Evolutionary conservation across 2,329 filamentous ascomycete species (phyloP).

Genomic region (Calonectria henricotiae): DNA sequence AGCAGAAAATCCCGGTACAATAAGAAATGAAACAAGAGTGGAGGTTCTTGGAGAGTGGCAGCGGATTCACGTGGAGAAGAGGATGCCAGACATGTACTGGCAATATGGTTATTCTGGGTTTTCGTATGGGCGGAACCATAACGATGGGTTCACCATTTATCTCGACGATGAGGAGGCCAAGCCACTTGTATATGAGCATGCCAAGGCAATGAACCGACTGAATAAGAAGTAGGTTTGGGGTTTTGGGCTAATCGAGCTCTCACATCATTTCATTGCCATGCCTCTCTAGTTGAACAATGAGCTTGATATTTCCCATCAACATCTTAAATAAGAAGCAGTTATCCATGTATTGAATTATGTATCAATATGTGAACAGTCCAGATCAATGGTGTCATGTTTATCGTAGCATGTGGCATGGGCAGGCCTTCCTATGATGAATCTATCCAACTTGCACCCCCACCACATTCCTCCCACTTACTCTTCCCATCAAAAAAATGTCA

Average conservation of each 20-base stretch:
- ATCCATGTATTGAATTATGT: too few relatives aligned
- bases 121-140: constrained; percentile 70
- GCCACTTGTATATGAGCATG: constrained; percentile 63
- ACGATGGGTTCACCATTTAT: constrained; percentile 72
- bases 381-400: too few relatives aligned
- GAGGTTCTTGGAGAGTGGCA: constrained; percentile 69
- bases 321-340: too few relatives aligned
- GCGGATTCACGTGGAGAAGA: constrained; percentile 64
- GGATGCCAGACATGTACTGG: constrained; percentile 72
- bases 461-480: too few relatives aligned
- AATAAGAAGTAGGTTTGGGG: constrained; percentile 23
- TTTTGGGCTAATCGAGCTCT: not conserved
- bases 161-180: constrained; percentile 67
- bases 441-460: too few relatives aligned
- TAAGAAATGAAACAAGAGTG: constrained; percentile 61
- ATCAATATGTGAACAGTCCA: too few relatives aligned
- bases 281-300: not conserved
- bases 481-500: too few relatives aligned
- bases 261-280: not conserved
- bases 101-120: constrained; percentile 69
- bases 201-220: constrained; percentile 58
- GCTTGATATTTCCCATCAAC: not conserved
- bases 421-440: not conserved
- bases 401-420: not conserved
- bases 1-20: constrained; percentile 60